A percentile compares a stretch with the other conserved stretches of the same genome.
Evolutionary conservation across 108 stramenopile species (phyloP).

Genomic region (Aurantiochytrium sp.): DNA sequence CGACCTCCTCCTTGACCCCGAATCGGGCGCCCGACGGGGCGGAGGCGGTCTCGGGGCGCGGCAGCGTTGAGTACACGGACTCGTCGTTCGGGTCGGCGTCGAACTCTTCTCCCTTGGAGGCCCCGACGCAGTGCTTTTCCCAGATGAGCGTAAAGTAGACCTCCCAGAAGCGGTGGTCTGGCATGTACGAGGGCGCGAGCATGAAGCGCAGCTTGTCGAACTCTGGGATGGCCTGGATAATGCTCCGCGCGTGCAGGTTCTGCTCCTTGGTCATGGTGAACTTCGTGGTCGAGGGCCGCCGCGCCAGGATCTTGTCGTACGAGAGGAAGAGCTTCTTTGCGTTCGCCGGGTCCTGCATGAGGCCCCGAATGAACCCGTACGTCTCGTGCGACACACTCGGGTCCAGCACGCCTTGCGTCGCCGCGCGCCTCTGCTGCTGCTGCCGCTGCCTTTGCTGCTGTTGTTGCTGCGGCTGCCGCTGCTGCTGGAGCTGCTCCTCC

Average conservation of each 20-base stretch:
- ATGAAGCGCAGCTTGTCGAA: background rate
- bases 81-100: background rate
- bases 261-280: background rate
- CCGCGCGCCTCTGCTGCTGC: background rate
- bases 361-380: background rate
- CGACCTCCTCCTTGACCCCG: background rate
- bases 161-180: slow-evolving; percentile 2
- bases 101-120: background rate
- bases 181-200: background rate
- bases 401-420: background rate
- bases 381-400: background rate
- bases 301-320: background rate
- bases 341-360: background rate
- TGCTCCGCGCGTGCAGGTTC: background rate
- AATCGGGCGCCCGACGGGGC: background rate
- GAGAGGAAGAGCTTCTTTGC: slow-evolving; percentile 6
- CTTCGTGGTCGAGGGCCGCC: background rate
- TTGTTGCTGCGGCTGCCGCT: background rate
- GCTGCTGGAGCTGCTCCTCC: background rate
- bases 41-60: background rate
- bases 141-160: slow-evolving; percentile 21
- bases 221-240: background rate
- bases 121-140: background rate
- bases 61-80: background rate
- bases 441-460: background rate